Conservation (phyloP, 495 filamentous ascomycete genomes). For the Sporormia fimetaria region DNA sequence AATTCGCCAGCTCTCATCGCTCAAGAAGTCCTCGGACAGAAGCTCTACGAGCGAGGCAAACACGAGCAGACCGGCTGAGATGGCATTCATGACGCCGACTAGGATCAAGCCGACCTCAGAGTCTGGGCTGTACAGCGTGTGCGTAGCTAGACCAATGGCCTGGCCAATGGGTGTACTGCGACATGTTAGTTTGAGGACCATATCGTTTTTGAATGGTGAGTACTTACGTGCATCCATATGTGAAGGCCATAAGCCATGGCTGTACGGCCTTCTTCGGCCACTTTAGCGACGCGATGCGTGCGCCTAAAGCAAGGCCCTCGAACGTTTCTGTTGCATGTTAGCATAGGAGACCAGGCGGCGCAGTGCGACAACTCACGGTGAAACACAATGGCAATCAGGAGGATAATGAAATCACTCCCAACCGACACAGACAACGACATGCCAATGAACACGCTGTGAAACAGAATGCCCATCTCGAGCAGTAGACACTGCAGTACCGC, state of each 20-base stretch:
- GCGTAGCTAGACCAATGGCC: conserved; percentile 5
- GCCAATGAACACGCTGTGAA: conserved; percentile 56
- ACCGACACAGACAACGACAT: conserved; percentile 80
- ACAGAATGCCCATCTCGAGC: conserved; percentile 38
- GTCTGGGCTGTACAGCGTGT: conserved; percentile 4
- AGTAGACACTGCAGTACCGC: conserved; percentile 54
- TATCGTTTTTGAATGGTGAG: not conserved
- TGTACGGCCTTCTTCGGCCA: conserved; percentile 39
- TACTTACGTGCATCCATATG: conserved; percentile 10
- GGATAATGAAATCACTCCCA: conserved; percentile 64
- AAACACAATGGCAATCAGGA: conserved; percentile 71
- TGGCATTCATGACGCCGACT: conserved; percentile 10
- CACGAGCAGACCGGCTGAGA: conserved; percentile 4
- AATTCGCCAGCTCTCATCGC: conserved; percentile 7
- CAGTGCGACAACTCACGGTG: conserved; percentile 37
- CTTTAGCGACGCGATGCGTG: conserved; percentile 56
- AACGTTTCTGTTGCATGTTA: conserved; percentile 39
- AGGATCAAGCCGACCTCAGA: conserved; percentile 3
- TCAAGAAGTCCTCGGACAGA: conserved; percentile 9
- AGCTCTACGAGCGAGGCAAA: conserved; percentile 11
- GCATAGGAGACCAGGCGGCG: too few species aligned
- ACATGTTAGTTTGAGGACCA: not conserved
- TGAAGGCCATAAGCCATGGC: conserved; percentile 10
- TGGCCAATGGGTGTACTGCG: conserved; percentile 6
- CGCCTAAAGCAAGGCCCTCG: conserved; percentile 63